Evolutionary conservation across 495 filamentous ascomycete genomes (phyloP).

Genomic region (Alectoria sarmentosa): DNA sequence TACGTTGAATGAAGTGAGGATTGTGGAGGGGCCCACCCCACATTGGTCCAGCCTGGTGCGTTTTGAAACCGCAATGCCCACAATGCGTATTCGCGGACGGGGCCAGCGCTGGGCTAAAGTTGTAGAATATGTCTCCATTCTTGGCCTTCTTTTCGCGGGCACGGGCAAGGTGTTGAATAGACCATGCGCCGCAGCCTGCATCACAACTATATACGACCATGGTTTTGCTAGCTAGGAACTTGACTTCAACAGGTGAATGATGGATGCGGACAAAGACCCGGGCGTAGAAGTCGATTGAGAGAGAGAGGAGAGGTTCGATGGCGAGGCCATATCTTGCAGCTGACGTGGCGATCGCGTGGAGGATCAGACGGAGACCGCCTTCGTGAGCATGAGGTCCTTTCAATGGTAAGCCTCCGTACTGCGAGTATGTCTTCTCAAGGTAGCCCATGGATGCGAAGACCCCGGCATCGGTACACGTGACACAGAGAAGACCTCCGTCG

Average conservation of each 20-base stretch:
- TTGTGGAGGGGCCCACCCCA: slow-evolving; percentile 88
- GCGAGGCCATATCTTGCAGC: slow-evolving; percentile 82
- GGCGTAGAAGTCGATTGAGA: slow-evolving; percentile 95
- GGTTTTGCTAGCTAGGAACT: slow-evolving; percentile 78
- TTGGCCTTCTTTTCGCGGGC: slow-evolving; percentile 57
- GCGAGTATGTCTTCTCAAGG: slow-evolving; percentile 80
- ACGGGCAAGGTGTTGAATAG: slow-evolving; percentile 63
- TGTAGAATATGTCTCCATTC: slow-evolving; percentile 63
- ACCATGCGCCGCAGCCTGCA: slow-evolving; percentile 80
- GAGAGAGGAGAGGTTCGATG: slow-evolving; percentile 84
- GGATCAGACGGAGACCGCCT: slow-evolving; percentile 76
- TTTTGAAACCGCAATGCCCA: slow-evolving; percentile 77
- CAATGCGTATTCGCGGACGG: slow-evolving; percentile 57
- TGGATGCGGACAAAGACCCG: slow-evolving; percentile 80
- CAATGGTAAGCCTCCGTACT: slow-evolving; percentile 83
- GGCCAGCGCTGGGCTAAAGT: slow-evolving; percentile 62
- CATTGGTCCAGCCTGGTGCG: slow-evolving; percentile 87
- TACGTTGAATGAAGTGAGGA: slow-evolving; percentile 63
- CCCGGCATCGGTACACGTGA: slow-evolving; percentile 92
- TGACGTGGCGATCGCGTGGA: slow-evolving; percentile 68
- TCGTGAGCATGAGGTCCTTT: slow-evolving; percentile 84
- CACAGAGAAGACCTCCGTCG: slow-evolving; percentile 83
- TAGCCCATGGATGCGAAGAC: slow-evolving; percentile 93
- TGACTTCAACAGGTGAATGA: slow-evolving; percentile 73
- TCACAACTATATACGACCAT: slow-evolving; percentile 94